Percentiles rank a stretch among this genome's conserved stretches.
Conservation (phyloP, 495 filamentous ascomycete species). For the Aspergillus heteromorphus region DNA sequence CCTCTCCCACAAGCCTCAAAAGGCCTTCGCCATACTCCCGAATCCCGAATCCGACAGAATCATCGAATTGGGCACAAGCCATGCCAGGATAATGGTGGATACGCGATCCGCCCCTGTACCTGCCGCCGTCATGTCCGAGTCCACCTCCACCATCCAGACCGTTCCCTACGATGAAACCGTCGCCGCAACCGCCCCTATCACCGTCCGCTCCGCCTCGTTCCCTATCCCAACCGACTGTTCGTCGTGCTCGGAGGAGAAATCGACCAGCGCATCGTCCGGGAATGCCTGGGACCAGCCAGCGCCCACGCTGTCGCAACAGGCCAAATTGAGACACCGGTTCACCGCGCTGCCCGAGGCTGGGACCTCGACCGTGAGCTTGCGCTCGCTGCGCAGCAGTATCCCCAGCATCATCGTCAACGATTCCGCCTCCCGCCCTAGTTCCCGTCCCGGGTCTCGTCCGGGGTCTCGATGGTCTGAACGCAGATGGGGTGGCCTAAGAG, state of each 20-base stretch:
- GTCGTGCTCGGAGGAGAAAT: slow-evolving; percentile 23
- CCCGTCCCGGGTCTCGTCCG: slow-evolving; percentile 28
- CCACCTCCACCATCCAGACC: slow-evolving; percentile 21
- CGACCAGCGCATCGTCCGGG: slow-evolving; percentile 24
- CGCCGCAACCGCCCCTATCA: slow-evolving; percentile 18
- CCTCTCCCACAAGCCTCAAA: background rate
- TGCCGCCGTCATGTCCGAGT: slow-evolving; percentile 25
- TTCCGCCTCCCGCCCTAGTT: slow-evolving; percentile 28
- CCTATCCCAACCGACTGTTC: slow-evolving; percentile 22
- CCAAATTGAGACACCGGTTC: slow-evolving; percentile 6
- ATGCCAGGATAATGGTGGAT: slow-evolving; percentile 42
- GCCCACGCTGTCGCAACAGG: slow-evolving; percentile 12
- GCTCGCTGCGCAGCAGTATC: slow-evolving; percentile 35
- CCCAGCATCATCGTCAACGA: slow-evolving; percentile 43
- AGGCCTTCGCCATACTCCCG: background rate
- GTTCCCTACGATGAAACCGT: slow-evolving; percentile 27
- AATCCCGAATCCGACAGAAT: background rate
- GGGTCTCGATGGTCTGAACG: slow-evolving; percentile 41
- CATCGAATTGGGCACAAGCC: slow-evolving; percentile 20
- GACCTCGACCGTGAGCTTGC: slow-evolving; percentile 17
- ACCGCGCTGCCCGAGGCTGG: slow-evolving; percentile 7
- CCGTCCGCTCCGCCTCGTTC: slow-evolving; percentile 29
- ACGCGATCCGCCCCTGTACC: slow-evolving; percentile 29
- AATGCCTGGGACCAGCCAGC: slow-evolving; percentile 15
- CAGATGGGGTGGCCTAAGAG: slow-evolving; percentile 34